A percentile compares a stretch with the other conserved stretches of the same genome.
Evolutionary conservation across 805 yeast genomes (phyloP).

Genomic region (Starmerella bacillaris): DNA sequence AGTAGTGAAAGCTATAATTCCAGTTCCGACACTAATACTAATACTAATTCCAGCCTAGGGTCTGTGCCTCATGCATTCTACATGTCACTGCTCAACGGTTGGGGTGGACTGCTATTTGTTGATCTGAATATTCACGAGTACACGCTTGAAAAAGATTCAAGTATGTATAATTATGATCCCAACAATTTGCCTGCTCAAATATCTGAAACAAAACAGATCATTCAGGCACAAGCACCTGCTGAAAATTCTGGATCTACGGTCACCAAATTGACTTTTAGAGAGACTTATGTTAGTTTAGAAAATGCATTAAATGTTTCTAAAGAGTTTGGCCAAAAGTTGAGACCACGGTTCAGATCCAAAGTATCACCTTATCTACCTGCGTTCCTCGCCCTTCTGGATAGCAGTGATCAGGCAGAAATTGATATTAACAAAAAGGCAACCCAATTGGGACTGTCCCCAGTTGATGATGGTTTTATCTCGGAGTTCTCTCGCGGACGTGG

Average conservation of each 20-base stretch:
- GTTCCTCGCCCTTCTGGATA: slow-evolving; percentile 38
- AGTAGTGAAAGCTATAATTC: slow-evolving; percentile 29
- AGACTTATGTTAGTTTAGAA: slow-evolving; percentile 15
- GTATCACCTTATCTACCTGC: slow-evolving; percentile 42
- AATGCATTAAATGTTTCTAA: slow-evolving; percentile 8
- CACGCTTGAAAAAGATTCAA: slow-evolving; percentile 16
- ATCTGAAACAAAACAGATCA: slow-evolving; percentile 34
- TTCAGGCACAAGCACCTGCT: slow-evolving; percentile 24
- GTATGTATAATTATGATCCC: not conserved
- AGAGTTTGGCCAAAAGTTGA: slow-evolving; percentile 11
- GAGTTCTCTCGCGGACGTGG: slow-evolving; percentile 22
- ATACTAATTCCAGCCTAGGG: too few species aligned
- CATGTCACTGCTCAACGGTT: slow-evolving; percentile 52
- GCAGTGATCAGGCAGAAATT: slow-evolving; percentile 16
- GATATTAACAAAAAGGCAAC: slow-evolving; percentile 7
- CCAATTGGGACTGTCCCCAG: slow-evolving; percentile 31
- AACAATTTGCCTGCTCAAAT: slow-evolving; percentile 27
- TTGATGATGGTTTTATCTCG: slow-evolving; percentile 24
- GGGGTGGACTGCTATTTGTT: slow-evolving; percentile 63
- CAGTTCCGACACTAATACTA: too few species aligned
- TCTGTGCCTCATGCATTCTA: too few species aligned
- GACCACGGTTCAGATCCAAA: slow-evolving; percentile 26
- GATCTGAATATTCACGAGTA: slow-evolving; percentile 50
- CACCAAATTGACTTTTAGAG: slow-evolving; percentile 22
- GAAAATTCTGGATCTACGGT: slow-evolving; percentile 24